These are phyloP conservation scores for Basipetospora chlamydospora DNA, from an alignment of 2,329 filamentous ascomycete genomes.

Conservation along the genomic window DNA sequence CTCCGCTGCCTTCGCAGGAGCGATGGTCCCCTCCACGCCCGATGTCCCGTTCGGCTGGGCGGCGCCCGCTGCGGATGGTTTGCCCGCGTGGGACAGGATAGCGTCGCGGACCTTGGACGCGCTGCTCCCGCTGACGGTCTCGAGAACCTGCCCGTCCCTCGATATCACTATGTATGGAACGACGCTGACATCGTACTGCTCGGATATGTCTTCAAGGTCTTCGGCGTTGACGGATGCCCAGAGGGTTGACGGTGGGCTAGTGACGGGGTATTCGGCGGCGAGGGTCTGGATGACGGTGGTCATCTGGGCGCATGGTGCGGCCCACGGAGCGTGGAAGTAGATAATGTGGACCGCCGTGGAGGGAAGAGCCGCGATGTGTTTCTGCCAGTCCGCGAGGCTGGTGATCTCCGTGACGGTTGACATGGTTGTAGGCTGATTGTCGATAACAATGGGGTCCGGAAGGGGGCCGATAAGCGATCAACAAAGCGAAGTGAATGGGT, in stretches of 20 bases:
- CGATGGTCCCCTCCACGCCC: slow-evolving; percentile 48
- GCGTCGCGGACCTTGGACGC: slow-evolving; percentile 70
- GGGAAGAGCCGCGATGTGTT: slow-evolving; percentile 50
- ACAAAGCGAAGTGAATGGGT: too few relatives aligned
- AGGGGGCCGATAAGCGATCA: too few relatives aligned
- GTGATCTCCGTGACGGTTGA: slow-evolving; percentile 66
- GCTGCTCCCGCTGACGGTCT: slow-evolving; percentile 82
- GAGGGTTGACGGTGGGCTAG: slow-evolving; percentile 50
- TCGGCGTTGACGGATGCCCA: slow-evolving; percentile 93
- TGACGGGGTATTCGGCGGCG: slow-evolving; percentile 67
- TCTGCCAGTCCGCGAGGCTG: slow-evolving; percentile 57
- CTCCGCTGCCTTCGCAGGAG: background rate
- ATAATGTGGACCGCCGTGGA: slow-evolving; percentile 62
- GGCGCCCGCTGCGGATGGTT: slow-evolving; percentile 20
- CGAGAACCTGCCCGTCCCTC: slow-evolving; percentile 58
- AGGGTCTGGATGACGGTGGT: slow-evolving; percentile 71
- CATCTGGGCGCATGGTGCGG: slow-evolving; percentile 92
- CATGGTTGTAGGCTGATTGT: slow-evolving; percentile 31
- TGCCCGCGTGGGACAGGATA: slow-evolving; percentile 66
- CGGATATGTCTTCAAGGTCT: slow-evolving; percentile 80
- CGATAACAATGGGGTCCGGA: background rate
- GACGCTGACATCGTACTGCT: slow-evolving; percentile 84
- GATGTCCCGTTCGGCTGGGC: slow-evolving; percentile 24
- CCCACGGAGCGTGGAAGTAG: slow-evolving; percentile 96
- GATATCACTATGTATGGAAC: slow-evolving; percentile 85